phyloP scores from a whole-genome alignment of 1,284 basidiomycete species.

The Pisolithus thermaeus region DNA sequence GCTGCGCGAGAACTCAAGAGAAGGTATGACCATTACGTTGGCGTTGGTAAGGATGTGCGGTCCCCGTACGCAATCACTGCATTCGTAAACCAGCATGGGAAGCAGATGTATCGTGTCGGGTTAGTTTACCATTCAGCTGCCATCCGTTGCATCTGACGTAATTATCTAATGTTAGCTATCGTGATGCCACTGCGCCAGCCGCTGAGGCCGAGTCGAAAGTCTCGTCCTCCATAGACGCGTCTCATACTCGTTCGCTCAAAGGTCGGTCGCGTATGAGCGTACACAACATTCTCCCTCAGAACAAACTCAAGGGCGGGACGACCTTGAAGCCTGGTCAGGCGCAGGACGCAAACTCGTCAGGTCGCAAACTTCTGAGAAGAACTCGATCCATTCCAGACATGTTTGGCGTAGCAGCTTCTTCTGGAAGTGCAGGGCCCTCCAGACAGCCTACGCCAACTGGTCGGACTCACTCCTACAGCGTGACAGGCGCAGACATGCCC shows the following conservation, averaged over 20 bases:
- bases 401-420: conserved; percentile 29
- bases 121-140: conserved; percentile 32
- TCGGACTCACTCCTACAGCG: conserved; percentile 70
- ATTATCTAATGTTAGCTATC: conserved; percentile 35
- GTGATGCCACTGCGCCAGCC: conserved; percentile 50
- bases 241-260: conserved; percentile 17
- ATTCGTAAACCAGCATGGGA: conserved; percentile 72
- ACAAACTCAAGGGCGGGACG: conserved; percentile 40
- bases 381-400: conserved; percentile 67
- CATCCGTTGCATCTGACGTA: not conserved
- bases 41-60: conserved; percentile 58
- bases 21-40: conserved; percentile 59
- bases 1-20: conserved; percentile 71
- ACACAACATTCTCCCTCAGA: conserved; percentile 51
- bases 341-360: conserved; percentile 17
- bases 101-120: conserved; percentile 69
- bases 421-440: conserved; percentile 16
- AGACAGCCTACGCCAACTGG: conserved; percentile 35
- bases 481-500: conserved; percentile 63
- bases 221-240: conserved; percentile 23
- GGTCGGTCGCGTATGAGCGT: conserved; percentile 62
- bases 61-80: conserved; percentile 76
- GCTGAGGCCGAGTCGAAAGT: conserved; percentile 31
- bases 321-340: conserved; percentile 11
- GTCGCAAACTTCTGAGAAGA: conserved; percentile 42